phyloP scores from a whole-genome alignment of 257 asterid species.

The Solanum clarkiae region DNA sequence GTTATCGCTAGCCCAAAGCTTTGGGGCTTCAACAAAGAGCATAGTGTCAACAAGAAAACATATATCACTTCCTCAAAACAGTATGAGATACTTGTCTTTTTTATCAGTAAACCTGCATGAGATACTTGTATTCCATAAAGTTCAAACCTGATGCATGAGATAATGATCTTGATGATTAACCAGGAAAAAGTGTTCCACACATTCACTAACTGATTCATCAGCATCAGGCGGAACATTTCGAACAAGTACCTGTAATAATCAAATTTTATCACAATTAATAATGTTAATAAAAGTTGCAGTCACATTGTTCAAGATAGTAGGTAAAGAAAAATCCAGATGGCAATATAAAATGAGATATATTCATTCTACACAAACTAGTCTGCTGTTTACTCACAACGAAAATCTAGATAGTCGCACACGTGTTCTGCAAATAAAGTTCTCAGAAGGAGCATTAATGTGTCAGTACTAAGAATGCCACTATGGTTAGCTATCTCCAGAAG shows the following conservation, averaged over 20 bases:
- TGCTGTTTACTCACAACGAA: background rate
- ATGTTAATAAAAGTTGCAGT: background rate
- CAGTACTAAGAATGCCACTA: background rate
- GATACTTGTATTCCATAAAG: background rate
- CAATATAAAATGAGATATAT: background rate
- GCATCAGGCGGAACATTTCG: constrained; percentile 80
- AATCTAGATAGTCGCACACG: background rate
- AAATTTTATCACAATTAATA: background rate
- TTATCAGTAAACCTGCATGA: background rate
- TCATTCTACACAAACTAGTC: background rate
- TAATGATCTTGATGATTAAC: constrained; percentile 94
- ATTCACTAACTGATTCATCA: constrained; percentile 73
- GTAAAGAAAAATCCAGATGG: background rate
- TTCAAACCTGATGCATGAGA: constrained; percentile 76
- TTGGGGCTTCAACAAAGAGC: constrained; percentile 13
- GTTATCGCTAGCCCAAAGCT: background rate
- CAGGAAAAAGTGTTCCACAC: constrained; percentile 90
- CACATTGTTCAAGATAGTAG: background rate
- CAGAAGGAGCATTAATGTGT: background rate
- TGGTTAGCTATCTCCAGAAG: background rate
- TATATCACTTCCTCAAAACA: background rate
- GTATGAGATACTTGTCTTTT: background rate
- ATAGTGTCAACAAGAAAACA: constrained; percentile 38
- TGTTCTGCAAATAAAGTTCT: background rate
- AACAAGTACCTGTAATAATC: constrained; percentile 63